Percentiles rank a stretch among this genome's conserved stretches.
phyloP scores from a whole-genome alignment of 176 grass and related monocot species.

The Musa acuminata region DNA sequence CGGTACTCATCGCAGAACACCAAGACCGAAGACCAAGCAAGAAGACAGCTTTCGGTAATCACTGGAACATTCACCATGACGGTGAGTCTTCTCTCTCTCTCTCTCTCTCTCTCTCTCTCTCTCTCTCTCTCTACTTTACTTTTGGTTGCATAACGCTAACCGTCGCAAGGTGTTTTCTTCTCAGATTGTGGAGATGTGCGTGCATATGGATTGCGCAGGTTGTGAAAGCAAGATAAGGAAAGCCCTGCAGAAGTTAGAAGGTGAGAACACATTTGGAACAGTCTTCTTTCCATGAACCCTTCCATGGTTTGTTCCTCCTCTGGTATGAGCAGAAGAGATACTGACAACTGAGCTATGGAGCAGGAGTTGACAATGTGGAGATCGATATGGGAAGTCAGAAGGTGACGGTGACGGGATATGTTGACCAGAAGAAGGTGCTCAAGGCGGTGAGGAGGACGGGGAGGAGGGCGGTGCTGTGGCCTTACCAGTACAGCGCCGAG shows the following conservation, averaged over 20 bases:
- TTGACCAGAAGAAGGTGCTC: conserved; percentile 89
- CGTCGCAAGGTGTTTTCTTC: not conserved
- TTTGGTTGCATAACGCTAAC: not conserved
- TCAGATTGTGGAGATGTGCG: conserved; percentile 81
- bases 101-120: too few species aligned
- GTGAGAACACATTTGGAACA: conserved; percentile 4
- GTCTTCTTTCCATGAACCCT: not conserved
- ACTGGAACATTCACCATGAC: not conserved
- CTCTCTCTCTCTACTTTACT: not conserved
- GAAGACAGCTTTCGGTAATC: not conserved
- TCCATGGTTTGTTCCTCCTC: too few species aligned
- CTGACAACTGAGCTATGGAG: not conserved
- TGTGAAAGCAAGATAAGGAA: conserved; percentile 91
- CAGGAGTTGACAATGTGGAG: conserved; percentile 60
- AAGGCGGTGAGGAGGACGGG: conserved; percentile 71
- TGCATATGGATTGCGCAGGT: conserved; percentile 84
- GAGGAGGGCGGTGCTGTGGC: conserved; percentile 76
- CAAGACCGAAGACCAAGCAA: not conserved
- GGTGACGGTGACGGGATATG: conserved; percentile 69
- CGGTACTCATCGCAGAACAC: not conserved
- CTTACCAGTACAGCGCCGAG: conserved; percentile 30
- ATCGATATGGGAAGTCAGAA: conserved; percentile 83
- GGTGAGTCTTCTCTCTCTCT: not conserved
- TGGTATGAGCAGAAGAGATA: too few species aligned
- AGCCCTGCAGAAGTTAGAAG: conserved; percentile 48